Base-by-base conservation (phyloP, 257 asterid genomes). In the Perilla frutescens region DNA sequence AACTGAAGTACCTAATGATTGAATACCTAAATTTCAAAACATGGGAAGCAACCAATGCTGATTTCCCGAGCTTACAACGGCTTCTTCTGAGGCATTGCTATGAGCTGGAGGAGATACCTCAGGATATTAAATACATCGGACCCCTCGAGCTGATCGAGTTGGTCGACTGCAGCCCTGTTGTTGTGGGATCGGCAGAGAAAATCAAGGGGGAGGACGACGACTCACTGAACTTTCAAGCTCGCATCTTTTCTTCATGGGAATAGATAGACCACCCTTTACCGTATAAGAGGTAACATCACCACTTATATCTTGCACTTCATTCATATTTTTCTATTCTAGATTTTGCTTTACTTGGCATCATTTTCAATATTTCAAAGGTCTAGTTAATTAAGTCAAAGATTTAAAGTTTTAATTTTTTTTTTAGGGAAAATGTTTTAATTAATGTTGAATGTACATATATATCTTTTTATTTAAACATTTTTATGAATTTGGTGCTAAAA, bases 191-290 rank as follows among this genome's bases (percentile, higher is more conserved):
- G 40, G 77, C 79, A 1, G 4, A 14, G 36, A n/a, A 43, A 0
- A n/a, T 79, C 4, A 7, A 2, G 31, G 59, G 36, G 1, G 12
- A 37, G 26, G 34, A 32, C 48, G 32, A 58, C 26, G 26, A 20
- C 26, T 20, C 26, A 0, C 26, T 20, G 41, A 8, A 1, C 13
- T 5, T 10, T 41, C 40, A 67, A 66, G 76, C 73, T 48, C 77
- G 51, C 31, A 57, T 71, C 29, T 55, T 76, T 32, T 59, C 81
- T 45, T 80, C 84, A 1, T 76, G 79, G 76, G 70, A 76, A 76
- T 80, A 70, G 72, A 8, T 4, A 20, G 26, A 20, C 26, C 26
- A 20, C 7, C 6, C 26, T 62, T 13, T 49, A 53, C 15, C 3
- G n/a, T 7, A 13, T 0, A 20, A 20, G 26, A 20, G 62, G 73